phyloP scores from a whole-genome alignment of 2,329 filamentous ascomycete species.

The Dactylellina parvicollis region DNA sequence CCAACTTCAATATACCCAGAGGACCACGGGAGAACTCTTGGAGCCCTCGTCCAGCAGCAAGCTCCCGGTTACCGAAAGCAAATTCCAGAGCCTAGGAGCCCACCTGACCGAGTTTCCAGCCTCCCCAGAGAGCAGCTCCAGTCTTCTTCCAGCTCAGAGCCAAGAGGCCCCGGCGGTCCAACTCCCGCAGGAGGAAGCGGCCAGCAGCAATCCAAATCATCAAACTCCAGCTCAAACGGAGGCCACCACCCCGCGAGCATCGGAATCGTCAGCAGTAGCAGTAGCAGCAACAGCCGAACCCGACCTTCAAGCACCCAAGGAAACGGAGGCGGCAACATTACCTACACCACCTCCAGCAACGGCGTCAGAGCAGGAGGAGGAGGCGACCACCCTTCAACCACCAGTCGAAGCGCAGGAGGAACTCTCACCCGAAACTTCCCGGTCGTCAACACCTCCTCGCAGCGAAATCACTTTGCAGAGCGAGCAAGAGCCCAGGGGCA shows the following conservation, averaged over 20 bases:
- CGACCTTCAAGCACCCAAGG: slow-evolving; percentile 4
- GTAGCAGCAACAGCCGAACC: background rate
- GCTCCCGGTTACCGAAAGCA: slow-evolving; percentile 30
- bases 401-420: slow-evolving; percentile 16
- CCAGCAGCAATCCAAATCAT: slow-evolving; percentile 1
- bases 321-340: slow-evolving; percentile 11
- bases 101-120: slow-evolving; percentile 47
- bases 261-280: slow-evolving; percentile 11
- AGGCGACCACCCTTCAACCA: slow-evolving; percentile 3
- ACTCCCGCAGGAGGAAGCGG: slow-evolving; percentile 5
- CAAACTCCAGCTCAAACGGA: slow-evolving; percentile 1
- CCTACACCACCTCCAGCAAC: slow-evolving; percentile 8
- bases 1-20: slow-evolving; percentile 33
- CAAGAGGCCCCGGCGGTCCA: slow-evolving; percentile 3
- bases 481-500: slow-evolving; percentile 14
- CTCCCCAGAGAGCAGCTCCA: slow-evolving; percentile 25
- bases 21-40: slow-evolving; percentile 23
- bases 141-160: background rate
- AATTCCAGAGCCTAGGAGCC: slow-evolving; percentile 39
- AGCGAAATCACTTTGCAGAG: slow-evolving; percentile 10
- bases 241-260: background rate
- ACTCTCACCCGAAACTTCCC: slow-evolving; percentile 9
- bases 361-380: background rate
- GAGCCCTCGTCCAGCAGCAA: slow-evolving; percentile 30
- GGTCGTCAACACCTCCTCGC: slow-evolving; percentile 27